Base-by-base conservation (phyloP, 495 filamentous ascomycete species). In the Annulohypoxylon stygium region DNA sequence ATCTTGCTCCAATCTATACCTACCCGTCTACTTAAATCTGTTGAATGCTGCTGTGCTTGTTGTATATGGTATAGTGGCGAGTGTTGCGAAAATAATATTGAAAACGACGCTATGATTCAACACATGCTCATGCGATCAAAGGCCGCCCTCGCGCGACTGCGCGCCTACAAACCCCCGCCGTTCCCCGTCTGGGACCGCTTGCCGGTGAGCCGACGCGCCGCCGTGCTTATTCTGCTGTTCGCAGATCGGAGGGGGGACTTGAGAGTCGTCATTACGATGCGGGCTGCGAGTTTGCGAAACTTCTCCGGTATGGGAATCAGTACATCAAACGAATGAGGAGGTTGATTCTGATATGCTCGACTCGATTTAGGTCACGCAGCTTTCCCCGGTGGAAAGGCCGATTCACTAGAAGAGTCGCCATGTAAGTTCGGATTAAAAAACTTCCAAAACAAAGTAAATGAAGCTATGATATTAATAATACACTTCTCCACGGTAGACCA, bases 161-260 rank as follows among this genome's bases (percentile, higher is more conserved):
- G 92, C 73, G 86, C 89, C 43, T 97, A 91, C 79, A 86, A 85
- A 67, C 86, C 88, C 37, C 86, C 86, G 10, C 85, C 85, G 23
- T 87, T 86, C 71, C 81, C 84, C 20, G 75, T 81, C 69, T 89
- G 86, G 86, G 84, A 87, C 64, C 77, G 78, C 25, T 83, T 94
- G 8, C 93, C 93, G 8, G 76, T 93, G 34, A 88, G 86, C 63
- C 85, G 93, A 53, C 87, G 94, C 20, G 94, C 94, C 20, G 93
- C 94, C 12, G 94, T 97, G 16, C 79, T 97, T 65, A 83, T 97
- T 26, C 87, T 97, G 63, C 88, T 97, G 0, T 97, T 94, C 78
- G 92, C 93, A 36, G 94, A 97, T 77, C 84, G 86, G 16, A 81
- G 84, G 41, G 94, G 94, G 9, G 91, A 95, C 50, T 81, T 97